These are phyloP conservation scores for Acer saccharum DNA, from an alignment of 345 rosid genomes.

Conservation along the genomic window DNA sequence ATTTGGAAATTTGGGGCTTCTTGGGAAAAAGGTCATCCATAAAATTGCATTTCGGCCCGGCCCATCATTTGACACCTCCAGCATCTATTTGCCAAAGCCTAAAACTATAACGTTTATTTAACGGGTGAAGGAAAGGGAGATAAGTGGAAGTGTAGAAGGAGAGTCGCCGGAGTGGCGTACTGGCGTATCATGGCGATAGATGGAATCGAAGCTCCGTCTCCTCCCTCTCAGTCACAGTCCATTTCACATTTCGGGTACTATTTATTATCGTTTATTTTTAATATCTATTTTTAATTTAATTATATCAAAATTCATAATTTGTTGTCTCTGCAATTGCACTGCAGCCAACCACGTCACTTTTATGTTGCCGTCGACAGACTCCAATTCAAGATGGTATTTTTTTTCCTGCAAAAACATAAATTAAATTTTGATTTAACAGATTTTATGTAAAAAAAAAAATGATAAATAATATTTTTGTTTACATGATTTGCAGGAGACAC, in stretches of 20 bases:
- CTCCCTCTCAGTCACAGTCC: conserved; percentile 5
- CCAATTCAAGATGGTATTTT: conserved; percentile 73
- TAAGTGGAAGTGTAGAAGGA: not conserved
- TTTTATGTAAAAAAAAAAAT: not conserved
- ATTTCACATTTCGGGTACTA: conserved; percentile 8
- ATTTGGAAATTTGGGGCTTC: too few relatives aligned
- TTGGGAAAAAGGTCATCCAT: too few relatives aligned
- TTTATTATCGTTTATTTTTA: not conserved
- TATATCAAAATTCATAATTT: not conserved
- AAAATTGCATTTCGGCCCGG: too few relatives aligned
- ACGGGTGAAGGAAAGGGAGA: not conserved
- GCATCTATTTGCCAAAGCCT: too few relatives aligned
- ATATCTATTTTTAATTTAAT: too few relatives aligned
- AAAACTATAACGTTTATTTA: too few relatives aligned
- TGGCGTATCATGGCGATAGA: conserved; percentile 13
- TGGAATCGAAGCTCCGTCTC: conserved; percentile 11
- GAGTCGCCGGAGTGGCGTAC: not conserved
- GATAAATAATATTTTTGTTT: too few relatives aligned
- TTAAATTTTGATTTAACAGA: not conserved
- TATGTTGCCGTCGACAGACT: conserved; percentile 87
- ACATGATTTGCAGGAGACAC: conserved; percentile 54
- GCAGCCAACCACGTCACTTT: conserved; percentile 72
- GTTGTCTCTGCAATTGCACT: conserved; percentile 21
- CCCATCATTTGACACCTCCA: too few relatives aligned
- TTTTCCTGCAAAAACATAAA: not conserved